A percentile compares a stretch with the other conserved stretches of the same genome.
Conservation (phyloP, 2,329 filamentous ascomycete species). For the Harringtonia aguacate region DNA sequence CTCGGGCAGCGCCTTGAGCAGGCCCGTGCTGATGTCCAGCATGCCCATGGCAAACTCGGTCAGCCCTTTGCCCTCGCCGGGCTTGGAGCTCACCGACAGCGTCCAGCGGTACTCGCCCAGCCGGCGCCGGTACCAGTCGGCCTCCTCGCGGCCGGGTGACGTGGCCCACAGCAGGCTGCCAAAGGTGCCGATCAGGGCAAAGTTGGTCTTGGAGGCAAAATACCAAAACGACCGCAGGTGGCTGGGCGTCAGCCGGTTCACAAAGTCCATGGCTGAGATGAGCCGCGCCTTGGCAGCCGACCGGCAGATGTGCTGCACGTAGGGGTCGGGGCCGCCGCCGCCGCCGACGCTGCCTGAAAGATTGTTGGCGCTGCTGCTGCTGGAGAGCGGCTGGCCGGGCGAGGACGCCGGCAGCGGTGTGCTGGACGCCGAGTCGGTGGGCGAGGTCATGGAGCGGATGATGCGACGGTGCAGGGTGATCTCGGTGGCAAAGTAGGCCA, state of each 20-base stretch:
- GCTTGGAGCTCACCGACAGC: constrained; percentile 71
- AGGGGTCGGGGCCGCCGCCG: constrained; percentile 50
- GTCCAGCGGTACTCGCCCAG: constrained; percentile 92
- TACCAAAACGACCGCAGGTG: constrained; percentile 92
- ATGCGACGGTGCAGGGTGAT: constrained; percentile 89
- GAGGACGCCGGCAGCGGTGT: constrained; percentile 11
- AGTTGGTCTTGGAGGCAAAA: constrained; percentile 79
- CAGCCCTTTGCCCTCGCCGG: constrained; percentile 43
- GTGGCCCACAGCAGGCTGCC: constrained; percentile 85
- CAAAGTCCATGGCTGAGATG: constrained; percentile 95
- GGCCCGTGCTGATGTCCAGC: constrained; percentile 59
- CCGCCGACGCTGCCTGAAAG: too few species aligned
- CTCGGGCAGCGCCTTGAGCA: constrained; percentile 59
- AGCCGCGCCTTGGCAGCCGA: constrained; percentile 88
- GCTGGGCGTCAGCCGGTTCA: constrained; percentile 77
- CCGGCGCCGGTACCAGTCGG: constrained; percentile 80
- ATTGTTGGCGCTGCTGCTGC: constrained; percentile 13
- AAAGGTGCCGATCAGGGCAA: constrained; percentile 90
- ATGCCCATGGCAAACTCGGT: constrained; percentile 68
- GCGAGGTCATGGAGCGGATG: constrained; percentile 61
- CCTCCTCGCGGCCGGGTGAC: constrained; percentile 76
- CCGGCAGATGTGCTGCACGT: constrained; percentile 85
- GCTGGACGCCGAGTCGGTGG: constrained; percentile 24
- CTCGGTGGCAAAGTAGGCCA: constrained; percentile 88
- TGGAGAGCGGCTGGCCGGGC: constrained; percentile 6